phyloP scores from a whole-genome alignment of 75 land plant genomes.

The Pinus tabuliformis region DNA sequence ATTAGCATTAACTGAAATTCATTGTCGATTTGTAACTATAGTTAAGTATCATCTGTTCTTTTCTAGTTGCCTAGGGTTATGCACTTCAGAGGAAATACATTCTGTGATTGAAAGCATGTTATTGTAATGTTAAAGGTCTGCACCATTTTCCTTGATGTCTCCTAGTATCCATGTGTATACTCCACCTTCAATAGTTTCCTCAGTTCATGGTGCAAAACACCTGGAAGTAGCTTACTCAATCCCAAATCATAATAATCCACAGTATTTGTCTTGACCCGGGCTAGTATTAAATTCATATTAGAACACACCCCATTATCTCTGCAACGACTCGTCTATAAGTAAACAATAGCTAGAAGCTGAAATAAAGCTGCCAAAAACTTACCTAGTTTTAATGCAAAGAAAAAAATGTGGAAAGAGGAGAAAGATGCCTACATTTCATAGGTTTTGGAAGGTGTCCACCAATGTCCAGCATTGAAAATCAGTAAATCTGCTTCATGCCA shows the following conservation, averaged over 20 bases:
- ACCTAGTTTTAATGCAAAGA: background rate
- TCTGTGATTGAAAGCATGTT: background rate
- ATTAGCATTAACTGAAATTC: background rate
- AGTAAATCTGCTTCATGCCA: constrained; percentile 72
- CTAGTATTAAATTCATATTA: background rate
- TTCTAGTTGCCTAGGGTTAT: background rate
- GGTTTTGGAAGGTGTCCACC: constrained; percentile 63
- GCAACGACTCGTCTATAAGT: background rate
- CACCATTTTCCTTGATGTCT: background rate
- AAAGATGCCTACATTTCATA: constrained; percentile 50
- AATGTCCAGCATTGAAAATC: constrained; percentile 71
- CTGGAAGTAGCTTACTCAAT: background rate
- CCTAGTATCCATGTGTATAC: background rate
- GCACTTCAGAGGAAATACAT: background rate
- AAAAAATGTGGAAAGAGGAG: background rate
- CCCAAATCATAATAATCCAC: background rate
- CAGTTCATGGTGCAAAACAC: background rate
- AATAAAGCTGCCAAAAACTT: background rate
- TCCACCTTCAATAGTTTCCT: background rate
- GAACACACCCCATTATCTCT: background rate
- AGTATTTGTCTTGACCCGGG: background rate
- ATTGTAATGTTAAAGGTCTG: background rate
- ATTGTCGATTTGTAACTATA: background rate
- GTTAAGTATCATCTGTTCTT: background rate
- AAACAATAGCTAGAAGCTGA: background rate